Evolutionary conservation across 495 filamentous ascomycete genomes (phyloP), one percentile per base, ranked within the genome.

Genomic region (Lophiostoma macrostomum): DNA sequence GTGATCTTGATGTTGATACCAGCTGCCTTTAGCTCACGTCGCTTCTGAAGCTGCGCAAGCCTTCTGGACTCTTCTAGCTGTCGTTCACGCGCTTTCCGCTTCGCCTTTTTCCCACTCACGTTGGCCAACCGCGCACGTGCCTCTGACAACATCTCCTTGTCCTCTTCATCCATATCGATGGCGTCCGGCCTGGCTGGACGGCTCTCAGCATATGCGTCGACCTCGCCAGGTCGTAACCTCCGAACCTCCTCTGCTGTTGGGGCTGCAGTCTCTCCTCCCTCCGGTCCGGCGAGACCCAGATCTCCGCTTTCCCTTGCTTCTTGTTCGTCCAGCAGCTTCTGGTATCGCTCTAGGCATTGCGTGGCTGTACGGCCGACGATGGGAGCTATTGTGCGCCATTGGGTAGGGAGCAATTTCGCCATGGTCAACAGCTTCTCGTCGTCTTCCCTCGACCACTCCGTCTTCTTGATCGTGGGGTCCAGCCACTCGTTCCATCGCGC

Each of bases 131-230:
- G 86, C 50, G 93, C 93, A 63, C 93, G 87, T 45, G 93, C 93
- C 71, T 98, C 93, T 68, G 90, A 96, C 61, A 98, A 73, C 93
- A 97, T 97, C 67, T 97, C 94, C 74, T 97, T 97, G 69, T 98
- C 94, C 65, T 97, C 93, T 73, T 98, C 93, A 64, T 98, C 93
- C 48, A 98, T 78, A 71, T 98, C 93, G 66, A 97, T 91, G 2
- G 94, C 96, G 66, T 98, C 93, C 34, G 93, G 94, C 24, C 90
- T 80, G n/a, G 93, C 93, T 25, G 94, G 93, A 66, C 96, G 95
- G 38, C 86, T 93, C 72, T 98, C 93, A 6, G 93, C 91, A 61
- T 96, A 91, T 16, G 93, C 91, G 58, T 98, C 93, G 30, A 95
- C 77, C 73, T 98, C 93, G 52, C 93, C 93, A 19, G 94, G 91